Base-by-base conservation (phyloP, 2,329 filamentous ascomycete species). In the Neofusicoccum ribis region DNA sequence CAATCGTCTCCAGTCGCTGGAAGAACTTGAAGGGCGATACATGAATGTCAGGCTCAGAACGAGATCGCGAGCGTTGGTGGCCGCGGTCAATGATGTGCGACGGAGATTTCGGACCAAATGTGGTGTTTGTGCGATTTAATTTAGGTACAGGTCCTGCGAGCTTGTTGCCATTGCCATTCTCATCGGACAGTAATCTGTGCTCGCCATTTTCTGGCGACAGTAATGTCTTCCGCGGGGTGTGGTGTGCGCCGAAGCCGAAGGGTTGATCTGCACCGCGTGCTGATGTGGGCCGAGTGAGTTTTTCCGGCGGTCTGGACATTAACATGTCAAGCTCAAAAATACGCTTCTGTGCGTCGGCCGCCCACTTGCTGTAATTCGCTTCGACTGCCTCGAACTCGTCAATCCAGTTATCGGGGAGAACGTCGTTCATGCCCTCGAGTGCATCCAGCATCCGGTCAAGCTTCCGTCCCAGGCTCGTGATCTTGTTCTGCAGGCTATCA, bases 401-500 rank as follows among this genome's bases (percentile, higher is more conserved):
- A 64, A 98, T 87, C 95, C 94, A 99, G 34, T 81, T 76, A 46
- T 96, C 91, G 0, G 95, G 95, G 9, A 99, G 81, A 0, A 90
- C 92, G 72, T 99, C 95, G 49, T 90, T 84, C 63, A 88, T 84
- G 1, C 92, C 93, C 76, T 98, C 95, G 2, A 98, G 83, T 37
- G 87, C 85, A 77, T 99, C 93, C 14, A 99, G 84, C 85, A 97
- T 92, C 59, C 84, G 86, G 75, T 99, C 95, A 67, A 98, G 83
- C 44, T 88, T 85, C 54, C 85, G 85, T 0, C 92, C 94, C 0
- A 93, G 84, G 41, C 84, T 84, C 14, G 86, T 82, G 39, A 97
- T 87, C 69, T 90, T 91, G 37, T 85, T 80, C 65, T 90, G 87
- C 37, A 98, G 80, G 8, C 88, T 82, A 2, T 77, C 74, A 67